Evolutionary conservation across 345 rosid species (phyloP).

Genomic region (Populus ilicifolia): DNA sequence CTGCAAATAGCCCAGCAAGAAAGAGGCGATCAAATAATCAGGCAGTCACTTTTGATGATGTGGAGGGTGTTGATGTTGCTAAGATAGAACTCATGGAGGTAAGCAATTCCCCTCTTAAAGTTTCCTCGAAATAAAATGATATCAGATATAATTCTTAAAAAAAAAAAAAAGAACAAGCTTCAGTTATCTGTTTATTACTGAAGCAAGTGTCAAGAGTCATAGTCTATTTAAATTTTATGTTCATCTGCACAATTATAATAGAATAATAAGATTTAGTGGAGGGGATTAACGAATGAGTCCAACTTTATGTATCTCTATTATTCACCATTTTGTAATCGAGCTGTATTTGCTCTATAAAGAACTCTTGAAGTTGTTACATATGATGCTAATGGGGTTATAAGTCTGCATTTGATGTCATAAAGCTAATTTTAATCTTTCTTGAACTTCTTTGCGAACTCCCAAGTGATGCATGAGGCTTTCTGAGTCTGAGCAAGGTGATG

Average conservation of each 20-base stretch:
- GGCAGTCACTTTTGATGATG: constrained; percentile 73
- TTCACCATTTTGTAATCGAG: not conserved
- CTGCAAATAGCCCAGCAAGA: constrained; percentile 78
- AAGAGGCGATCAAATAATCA: constrained; percentile 60
- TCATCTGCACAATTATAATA: not conserved
- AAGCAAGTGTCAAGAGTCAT: no score
- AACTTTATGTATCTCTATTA: not conserved
- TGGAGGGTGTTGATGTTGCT: constrained; percentile 92
- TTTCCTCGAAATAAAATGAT: not conserved
- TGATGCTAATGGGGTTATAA: not conserved
- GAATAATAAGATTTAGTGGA: not conserved
- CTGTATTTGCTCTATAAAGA: not conserved
- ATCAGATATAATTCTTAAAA: no score
- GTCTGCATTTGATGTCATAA: not conserved
- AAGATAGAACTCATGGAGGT: constrained; percentile 94
- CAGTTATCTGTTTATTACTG: no score
- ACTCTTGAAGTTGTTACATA: not conserved
- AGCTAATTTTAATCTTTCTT: not conserved
- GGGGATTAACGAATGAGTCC: not conserved
- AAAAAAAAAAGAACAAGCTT: no score
- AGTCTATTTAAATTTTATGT: no score
- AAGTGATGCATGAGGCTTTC: not conserved
- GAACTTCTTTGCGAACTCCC: not conserved
- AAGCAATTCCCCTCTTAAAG: constrained; percentile 12
- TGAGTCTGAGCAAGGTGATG: not conserved